These are phyloP conservation scores for Acacia acuminata DNA, from an alignment of 306 rosid species.

Conservation along the genomic window DNA sequence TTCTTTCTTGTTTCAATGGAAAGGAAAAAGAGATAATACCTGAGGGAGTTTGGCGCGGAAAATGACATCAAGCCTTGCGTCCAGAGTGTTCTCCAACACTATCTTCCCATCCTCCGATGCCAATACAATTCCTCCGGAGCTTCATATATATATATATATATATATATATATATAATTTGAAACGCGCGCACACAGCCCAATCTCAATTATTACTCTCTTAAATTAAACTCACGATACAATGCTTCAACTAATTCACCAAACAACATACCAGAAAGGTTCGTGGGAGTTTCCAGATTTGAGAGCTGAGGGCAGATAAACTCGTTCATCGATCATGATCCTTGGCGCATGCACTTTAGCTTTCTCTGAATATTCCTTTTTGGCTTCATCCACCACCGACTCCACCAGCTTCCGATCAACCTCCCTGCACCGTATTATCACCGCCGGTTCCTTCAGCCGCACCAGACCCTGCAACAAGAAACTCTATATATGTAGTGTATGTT, in stretches of 20 bases:
- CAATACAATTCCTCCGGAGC: constrained; percentile 67
- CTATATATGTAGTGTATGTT: not conserved
- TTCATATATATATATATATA: constrained; percentile 16
- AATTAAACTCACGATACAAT: not conserved
- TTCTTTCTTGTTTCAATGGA: too few species aligned
- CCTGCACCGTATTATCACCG: constrained; percentile 61
- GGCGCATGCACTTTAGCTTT: constrained; percentile 44
- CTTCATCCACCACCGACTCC: constrained; percentile 58
- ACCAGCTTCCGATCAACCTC: constrained; percentile 52
- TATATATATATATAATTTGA: too few species aligned
- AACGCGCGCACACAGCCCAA: not conserved
- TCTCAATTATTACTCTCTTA: not conserved
- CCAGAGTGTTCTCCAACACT: constrained; percentile 68
- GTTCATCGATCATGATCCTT: constrained; percentile 41
- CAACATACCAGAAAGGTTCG: constrained; percentile 53
- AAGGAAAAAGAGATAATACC: not conserved
- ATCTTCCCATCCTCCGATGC: constrained; percentile 75
- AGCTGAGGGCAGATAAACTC: constrained; percentile 59
- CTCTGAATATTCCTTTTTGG: constrained; percentile 46
- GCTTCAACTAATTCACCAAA: not conserved
- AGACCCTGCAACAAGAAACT: constrained; percentile 39
- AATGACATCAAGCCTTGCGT: constrained; percentile 56
- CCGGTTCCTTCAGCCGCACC: constrained; percentile 51
- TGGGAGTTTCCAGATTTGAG: constrained; percentile 44
- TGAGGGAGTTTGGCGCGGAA: constrained; percentile 63